Base-by-base conservation (phyloP, 345 rosid genomes). In the Nasturtium officinale region DNA sequence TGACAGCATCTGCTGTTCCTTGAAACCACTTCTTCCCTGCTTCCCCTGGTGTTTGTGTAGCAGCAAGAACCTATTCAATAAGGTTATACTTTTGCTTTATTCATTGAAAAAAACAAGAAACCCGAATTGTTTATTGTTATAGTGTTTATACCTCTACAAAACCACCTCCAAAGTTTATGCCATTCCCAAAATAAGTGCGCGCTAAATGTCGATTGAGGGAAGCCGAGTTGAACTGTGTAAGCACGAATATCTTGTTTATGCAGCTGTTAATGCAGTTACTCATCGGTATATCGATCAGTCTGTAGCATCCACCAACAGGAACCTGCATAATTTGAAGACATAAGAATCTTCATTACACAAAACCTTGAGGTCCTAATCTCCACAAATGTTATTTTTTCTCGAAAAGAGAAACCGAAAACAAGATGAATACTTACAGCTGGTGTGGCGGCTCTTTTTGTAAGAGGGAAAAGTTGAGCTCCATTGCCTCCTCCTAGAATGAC, bases 1-100 rank as follows among this genome's bases (percentile, higher is more conserved):
- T 87, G 26, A 90, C 95, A 61, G 96, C 96, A 83, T 92, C 98
- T 28, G 96, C 96, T 70, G 98, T 92, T 47, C 98, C 98, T 81
- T 90, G 95, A 78, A 92, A 92, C 98, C 96, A 92, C 75, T 80
- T 88, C 73, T 85, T 87, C 71, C 96, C 98, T 1, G 86, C 80
- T 78, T 87, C 90, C 9, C 98, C 96, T 3, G 88, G 83, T 57
- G 98, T 92, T 83, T 92, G 95, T 48, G 96, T 92, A 42, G 98
- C 96, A 30, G 98, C 91, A 58, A 90, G 78, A 65, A 92, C 96
- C 94, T 88, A 45, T 52, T 42, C 55, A 28, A 64, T 40, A 15
- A 67, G 23, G 52, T 32, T 25, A 33, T 46, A 32, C 20, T 5
- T 56, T 56, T 23, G 38, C 8, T 66, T 40, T 26, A 18, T 28